Percentiles rank a stretch among this genome's conserved stretches.
phyloP scores from a whole-genome alignment of 2,329 filamentous ascomycete species.

The Annulohypoxylon truncatum region DNA sequence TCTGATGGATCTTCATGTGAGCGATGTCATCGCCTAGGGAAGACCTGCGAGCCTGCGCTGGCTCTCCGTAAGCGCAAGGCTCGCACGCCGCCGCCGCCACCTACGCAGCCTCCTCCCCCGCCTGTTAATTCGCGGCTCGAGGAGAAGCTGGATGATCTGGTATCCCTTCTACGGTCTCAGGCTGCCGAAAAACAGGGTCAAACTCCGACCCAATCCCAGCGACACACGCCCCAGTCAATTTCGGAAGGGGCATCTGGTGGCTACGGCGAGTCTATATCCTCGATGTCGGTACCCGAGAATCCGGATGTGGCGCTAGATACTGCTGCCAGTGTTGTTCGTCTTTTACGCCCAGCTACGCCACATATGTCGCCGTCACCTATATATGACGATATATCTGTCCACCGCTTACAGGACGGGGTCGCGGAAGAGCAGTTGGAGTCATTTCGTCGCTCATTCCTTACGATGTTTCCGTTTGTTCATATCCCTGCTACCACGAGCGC shows the following conservation, averaged over 20 bases:
- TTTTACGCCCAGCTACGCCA: slow-evolving; percentile 33
- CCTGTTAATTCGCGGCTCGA: slow-evolving; percentile 56
- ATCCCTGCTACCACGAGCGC: slow-evolving; percentile 29
- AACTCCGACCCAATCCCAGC: background rate
- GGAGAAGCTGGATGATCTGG: slow-evolving; percentile 62
- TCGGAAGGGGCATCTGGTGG: slow-evolving; percentile 9
- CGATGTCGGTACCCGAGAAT: slow-evolving; percentile 9
- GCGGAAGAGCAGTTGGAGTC: slow-evolving; percentile 34
- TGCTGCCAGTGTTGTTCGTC: slow-evolving; percentile 26
- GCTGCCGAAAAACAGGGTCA: slow-evolving; percentile 29
- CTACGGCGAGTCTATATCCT: slow-evolving; percentile 7
- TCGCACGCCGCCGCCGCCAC: slow-evolving; percentile 6
- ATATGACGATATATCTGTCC: slow-evolving; percentile 30
- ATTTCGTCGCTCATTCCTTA: slow-evolving; percentile 36
- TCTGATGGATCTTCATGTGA: slow-evolving; percentile 38
- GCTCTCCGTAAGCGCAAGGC: slow-evolving; percentile 41
- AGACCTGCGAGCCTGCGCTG: slow-evolving; percentile 37
- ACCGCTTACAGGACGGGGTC: slow-evolving; percentile 23
- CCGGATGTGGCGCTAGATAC: slow-evolving; percentile 40
- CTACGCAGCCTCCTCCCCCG: slow-evolving; percentile 1
- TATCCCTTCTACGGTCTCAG: slow-evolving; percentile 56
- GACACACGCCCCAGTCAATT: slow-evolving; percentile 27
- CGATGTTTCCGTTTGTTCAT: slow-evolving; percentile 38
- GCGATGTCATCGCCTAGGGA: slow-evolving; percentile 44
- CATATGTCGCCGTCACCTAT: slow-evolving; percentile 22